Percentiles rank a stretch among this genome's conserved stretches.
Conservation (phyloP, 176 grass and related monocot species). For the Miscanthus lutarioriparius region DNA sequence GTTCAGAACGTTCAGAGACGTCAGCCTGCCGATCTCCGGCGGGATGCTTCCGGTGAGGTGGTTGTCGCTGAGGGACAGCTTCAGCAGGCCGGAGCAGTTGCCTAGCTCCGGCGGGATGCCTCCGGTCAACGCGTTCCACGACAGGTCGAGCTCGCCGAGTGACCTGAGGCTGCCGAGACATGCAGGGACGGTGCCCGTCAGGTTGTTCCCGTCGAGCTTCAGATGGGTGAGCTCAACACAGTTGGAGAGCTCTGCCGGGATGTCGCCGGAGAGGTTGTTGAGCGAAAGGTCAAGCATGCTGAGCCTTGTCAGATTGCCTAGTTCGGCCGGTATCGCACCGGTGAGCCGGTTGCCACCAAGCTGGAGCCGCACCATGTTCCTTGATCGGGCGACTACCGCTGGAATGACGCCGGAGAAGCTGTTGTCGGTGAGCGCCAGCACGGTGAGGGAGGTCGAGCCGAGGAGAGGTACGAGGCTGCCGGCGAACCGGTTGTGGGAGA, state of each 20-base stretch:
- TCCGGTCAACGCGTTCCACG: conserved; percentile 58
- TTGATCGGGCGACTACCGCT: conserved; percentile 37
- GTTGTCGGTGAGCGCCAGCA: conserved; percentile 76
- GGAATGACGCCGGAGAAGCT: conserved; percentile 77
- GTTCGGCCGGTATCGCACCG: conserved; percentile 55
- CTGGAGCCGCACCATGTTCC: conserved; percentile 63
- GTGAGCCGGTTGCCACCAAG: conserved; percentile 56
- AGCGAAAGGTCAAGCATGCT: conserved; percentile 69
- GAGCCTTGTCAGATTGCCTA: conserved; percentile 57
- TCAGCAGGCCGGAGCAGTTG: conserved; percentile 67
- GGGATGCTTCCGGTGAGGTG: conserved; percentile 69
- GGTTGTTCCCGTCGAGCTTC: conserved; percentile 66
- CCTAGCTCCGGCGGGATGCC: conserved; percentile 65
- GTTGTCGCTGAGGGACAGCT: conserved; percentile 75
- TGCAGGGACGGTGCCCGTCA: conserved; percentile 52
- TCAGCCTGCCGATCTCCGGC: conserved; percentile 68
- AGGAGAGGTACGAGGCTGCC: conserved; percentile 67
- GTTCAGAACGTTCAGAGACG: conserved; percentile 79
- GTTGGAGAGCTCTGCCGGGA: conserved; percentile 55
- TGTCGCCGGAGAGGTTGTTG: conserved; percentile 65
- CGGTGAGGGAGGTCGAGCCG: conserved; percentile 56
- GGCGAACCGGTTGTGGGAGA: conserved; percentile 77
- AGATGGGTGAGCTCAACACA: conserved; percentile 68
- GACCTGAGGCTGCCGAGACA: conserved; percentile 67
- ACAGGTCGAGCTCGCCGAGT: conserved; percentile 92